Percentiles rank a stretch among this genome's conserved stretches.
phyloP scores from a whole-genome alignment of 2,329 filamentous ascomycete species.

The Diaporthe helianthi region DNA sequence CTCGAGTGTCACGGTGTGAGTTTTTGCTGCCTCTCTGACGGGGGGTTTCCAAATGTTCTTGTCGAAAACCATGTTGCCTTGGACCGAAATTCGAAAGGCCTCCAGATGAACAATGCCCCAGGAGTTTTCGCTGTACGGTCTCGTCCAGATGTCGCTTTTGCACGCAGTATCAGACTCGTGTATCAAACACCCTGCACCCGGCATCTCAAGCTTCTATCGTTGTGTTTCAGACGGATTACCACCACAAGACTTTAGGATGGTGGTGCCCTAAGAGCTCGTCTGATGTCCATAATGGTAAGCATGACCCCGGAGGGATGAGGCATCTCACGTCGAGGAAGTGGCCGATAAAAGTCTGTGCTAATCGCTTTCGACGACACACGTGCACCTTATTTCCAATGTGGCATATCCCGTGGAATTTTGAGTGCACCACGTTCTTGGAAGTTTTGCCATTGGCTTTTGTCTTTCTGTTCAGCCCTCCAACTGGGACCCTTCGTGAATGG shows the following conservation, averaged over 20 bases:
- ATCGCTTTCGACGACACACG: neutral
- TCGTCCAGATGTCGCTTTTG: neutral
- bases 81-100: neutral
- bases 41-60: neutral
- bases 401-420: neutral
- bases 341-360: neutral
- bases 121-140: no score
- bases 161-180: neutral
- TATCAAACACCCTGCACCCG: slow-evolving; percentile 1
- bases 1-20: neutral
- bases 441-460: neutral
- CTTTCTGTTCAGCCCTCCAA: neutral
- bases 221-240: slow-evolving; percentile 13
- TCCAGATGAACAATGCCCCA: neutral
- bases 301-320: slow-evolving; percentile 1
- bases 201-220: slow-evolving; percentile 18
- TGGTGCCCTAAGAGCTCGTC: neutral
- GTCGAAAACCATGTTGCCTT: neutral
- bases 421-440: neutral
- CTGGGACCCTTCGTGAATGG: neutral
- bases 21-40: neutral
- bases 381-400: neutral
- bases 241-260: no score
- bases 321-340: neutral
- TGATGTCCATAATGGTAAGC: neutral